Conservation (phyloP, 2,329 filamentous ascomycete species). For the Pseudogymnoascus sp. region DNA sequence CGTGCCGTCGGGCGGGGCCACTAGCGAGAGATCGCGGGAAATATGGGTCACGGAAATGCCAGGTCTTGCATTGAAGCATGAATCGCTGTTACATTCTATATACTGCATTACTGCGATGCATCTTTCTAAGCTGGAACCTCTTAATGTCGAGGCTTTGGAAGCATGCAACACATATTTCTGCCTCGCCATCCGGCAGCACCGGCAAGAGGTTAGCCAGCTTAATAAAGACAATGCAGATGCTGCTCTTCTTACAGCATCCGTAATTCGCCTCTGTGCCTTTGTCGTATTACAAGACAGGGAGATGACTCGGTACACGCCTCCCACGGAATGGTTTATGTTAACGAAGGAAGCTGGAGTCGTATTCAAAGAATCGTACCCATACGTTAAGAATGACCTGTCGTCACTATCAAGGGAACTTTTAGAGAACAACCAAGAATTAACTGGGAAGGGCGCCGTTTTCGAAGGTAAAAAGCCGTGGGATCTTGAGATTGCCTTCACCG, state of each 20-base stretch:
- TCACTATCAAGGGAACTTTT: constrained; percentile 14
- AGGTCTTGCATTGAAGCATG: constrained; percentile 16
- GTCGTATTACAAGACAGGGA: constrained; percentile 15
- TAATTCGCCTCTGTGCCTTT: constrained; percentile 16
- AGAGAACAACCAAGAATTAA: constrained; percentile 10
- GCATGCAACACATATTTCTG: constrained; percentile 16
- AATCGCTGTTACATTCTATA: constrained; percentile 18
- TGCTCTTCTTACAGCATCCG: constrained; percentile 16
- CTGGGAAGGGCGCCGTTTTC: constrained; percentile 10
- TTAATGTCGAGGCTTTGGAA: constrained; percentile 13
- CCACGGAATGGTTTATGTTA: constrained; percentile 18
- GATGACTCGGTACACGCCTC: constrained; percentile 16
- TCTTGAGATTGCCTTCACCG: constrained; percentile 3
- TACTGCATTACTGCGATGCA: constrained; percentile 19
- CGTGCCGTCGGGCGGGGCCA: background rate
- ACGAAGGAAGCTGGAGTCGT: constrained; percentile 9
- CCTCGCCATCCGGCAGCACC: constrained; percentile 16
- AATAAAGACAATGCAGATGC: constrained; percentile 17
- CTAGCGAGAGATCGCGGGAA: constrained; percentile 5
- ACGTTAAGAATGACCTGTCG: constrained; percentile 12
- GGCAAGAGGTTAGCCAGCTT: constrained; percentile 14
- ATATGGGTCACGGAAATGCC: constrained; percentile 12
- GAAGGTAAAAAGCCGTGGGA: constrained; percentile 13
- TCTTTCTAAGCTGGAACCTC: constrained; percentile 14
- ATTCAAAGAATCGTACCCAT: constrained; percentile 15